phyloP scores from a whole-genome alignment of 2,329 filamentous ascomycete genomes.

The Aspergillus pseudoviridinutans region DNA sequence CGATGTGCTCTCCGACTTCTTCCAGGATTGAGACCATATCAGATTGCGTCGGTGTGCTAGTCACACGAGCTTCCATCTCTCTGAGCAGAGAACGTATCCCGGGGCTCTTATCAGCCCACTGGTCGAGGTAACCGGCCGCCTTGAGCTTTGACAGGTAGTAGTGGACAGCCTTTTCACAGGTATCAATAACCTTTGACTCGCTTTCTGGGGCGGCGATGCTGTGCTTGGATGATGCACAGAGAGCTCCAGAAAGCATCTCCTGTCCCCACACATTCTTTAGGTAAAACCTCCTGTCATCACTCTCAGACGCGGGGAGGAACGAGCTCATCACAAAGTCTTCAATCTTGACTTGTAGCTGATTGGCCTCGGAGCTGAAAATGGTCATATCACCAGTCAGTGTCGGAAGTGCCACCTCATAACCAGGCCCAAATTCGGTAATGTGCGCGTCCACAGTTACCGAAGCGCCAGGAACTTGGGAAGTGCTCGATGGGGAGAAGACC shows the following conservation, averaged over 20 bases:
- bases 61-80: neutral
- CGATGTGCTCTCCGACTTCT: conserved; percentile 4
- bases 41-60: neutral
- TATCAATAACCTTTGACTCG: conserved; percentile 1
- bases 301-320: conserved; percentile 3
- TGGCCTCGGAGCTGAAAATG: conserved; percentile 1
- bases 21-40: conserved; percentile 2
- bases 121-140: neutral
- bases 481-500: neutral
- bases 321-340: conserved; percentile 4
- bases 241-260: conserved; percentile 4
- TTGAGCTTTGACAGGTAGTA: conserved; percentile 4
- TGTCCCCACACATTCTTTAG: conserved; percentile 1
- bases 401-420: conserved; percentile 1
- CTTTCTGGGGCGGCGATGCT: neutral
- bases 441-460: conserved; percentile 2
- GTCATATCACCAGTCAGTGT: conserved; percentile 4
- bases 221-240: neutral
- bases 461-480: neutral
- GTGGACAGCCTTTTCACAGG: conserved; percentile 4
- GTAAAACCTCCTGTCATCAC: conserved; percentile 2
- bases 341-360: conserved; percentile 1
- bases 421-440: conserved; percentile 2
- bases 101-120: conserved; percentile 1
- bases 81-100: conserved; percentile 1